Evolutionary conservation across 495 filamentous ascomycete species (phyloP).

Genomic region (Cercophora samala): DNA sequence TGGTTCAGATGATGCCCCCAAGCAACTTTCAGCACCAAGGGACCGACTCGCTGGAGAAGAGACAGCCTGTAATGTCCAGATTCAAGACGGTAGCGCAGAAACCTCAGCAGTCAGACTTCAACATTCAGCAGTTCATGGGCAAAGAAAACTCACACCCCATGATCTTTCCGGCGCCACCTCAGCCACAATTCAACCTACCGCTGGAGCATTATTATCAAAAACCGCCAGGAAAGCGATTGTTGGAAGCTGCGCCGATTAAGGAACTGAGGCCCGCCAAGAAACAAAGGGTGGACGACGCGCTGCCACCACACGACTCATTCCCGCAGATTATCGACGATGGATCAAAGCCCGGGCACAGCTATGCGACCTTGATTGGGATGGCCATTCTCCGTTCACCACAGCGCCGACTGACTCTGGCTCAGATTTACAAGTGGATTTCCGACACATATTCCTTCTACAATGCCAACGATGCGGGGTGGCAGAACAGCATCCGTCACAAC

Average conservation of each 20-base stretch:
- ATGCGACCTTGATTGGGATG: slow-evolving; percentile 96
- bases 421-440: slow-evolving; percentile 99
- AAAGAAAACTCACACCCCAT: slow-evolving; percentile 66
- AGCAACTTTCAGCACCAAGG: slow-evolving; percentile 52
- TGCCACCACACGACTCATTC: slow-evolving; percentile 74
- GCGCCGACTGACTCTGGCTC: slow-evolving; percentile 81
- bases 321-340: slow-evolving; percentile 82
- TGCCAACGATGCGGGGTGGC: slow-evolving; percentile 82
- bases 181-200: slow-evolving; percentile 47
- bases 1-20: slow-evolving; percentile 71
- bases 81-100: slow-evolving; percentile 61
- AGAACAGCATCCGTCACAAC: slow-evolving; percentile 98
- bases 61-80: slow-evolving; percentile 56
- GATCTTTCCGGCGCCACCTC: slow-evolving; percentile 45
- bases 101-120: slow-evolving; percentile 60
- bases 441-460: slow-evolving; percentile 89
- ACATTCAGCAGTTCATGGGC: slow-evolving; percentile 49
- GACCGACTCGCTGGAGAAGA: slow-evolving; percentile 87
- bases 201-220: slow-evolving; percentile 57
- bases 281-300: slow-evolving; percentile 46
- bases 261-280: slow-evolving; percentile 67
- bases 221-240: slow-evolving; percentile 61
- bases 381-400: slow-evolving; percentile 85
- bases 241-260: slow-evolving; percentile 71
- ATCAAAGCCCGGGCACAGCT: slow-evolving; percentile 83